Base-by-base conservation (phyloP, 208 protist species). In the Endotrypanum monterogeii region DNA sequence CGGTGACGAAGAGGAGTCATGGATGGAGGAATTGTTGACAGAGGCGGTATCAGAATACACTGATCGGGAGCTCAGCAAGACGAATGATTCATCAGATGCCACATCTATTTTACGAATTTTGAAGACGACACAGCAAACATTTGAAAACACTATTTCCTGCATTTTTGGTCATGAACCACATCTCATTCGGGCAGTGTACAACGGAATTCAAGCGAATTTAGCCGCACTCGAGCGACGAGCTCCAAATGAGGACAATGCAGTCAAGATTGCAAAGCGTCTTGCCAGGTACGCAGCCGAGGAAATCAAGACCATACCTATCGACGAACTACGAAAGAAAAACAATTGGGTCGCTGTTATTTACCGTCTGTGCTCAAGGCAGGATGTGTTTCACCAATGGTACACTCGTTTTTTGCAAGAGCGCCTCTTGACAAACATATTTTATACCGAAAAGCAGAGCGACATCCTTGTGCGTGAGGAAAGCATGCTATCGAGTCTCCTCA, bases 311-410 rank as follows among this genome's bases (percentile, higher is more conserved):
- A 65, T 66, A 44, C 28, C 68, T 46, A 25, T 83, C 39, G 50
- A 30, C 12, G 74, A 71, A n/a, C 73, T 78, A 7, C 46, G 52
- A 9, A n/a, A 44, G 3, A 5, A n/a, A 28, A 69, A 74, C 62
- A 76, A 87, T 60, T 87, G 83, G 83, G 67, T 88, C 30, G 76
- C 80, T 18, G 73, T 83, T 28, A 70, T 86, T 28, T 89, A 83
- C 69, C 74, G 79, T 12, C 74, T 89, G 6, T 82, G 81, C 60
- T 58, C 60, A 20, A 76, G 82, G 25, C 76, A 89, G 72, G 80
- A 89, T 25, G 74, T 83, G n/a, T 89, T 86, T 54, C 61, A 83
- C 58, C 48, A 50, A n/a, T 63, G 62, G 18, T 89, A 89, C 75
- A 78, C 65, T 32, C 58, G 70, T 0, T 71, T 86, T 23, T 62